These are phyloP conservation scores for Rhododendron henanense DNA, from an alignment of 148 eudicot genomes.

Conservation along the genomic window DNA sequence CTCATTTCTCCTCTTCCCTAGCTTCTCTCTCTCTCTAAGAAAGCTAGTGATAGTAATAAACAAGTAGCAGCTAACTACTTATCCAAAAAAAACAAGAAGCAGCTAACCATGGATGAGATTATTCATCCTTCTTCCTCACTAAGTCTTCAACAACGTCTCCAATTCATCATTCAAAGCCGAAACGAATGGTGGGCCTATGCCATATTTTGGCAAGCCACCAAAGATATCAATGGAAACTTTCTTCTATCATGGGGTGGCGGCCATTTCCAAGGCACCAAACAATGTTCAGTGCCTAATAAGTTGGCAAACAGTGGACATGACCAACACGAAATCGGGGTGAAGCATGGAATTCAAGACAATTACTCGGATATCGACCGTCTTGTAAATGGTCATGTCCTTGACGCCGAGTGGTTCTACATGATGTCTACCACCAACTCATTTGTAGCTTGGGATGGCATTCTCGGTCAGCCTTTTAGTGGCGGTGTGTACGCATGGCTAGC, in stretches of 20 bases:
- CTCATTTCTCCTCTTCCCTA: background rate
- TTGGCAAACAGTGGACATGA: background rate
- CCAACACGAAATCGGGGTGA: background rate
- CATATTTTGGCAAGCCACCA: slow-evolving; percentile 29
- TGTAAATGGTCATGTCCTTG: slow-evolving; percentile 2
- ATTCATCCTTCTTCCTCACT: background rate
- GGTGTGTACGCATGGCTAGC: slow-evolving; percentile 21
- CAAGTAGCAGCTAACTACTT: background rate
- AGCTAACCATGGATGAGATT: slow-evolving; percentile 9
- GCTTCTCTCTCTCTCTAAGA: background rate
- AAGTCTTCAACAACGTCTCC: slow-evolving; percentile 17
- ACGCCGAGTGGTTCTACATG: slow-evolving; percentile 23
- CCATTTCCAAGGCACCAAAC: slow-evolving; percentile 19
- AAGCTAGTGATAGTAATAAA: background rate
- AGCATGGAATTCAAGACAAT: background rate
- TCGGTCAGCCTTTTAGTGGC: slow-evolving; percentile 7
- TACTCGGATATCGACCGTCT: background rate
- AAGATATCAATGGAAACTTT: slow-evolving; percentile 4
- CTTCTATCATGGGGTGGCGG: slow-evolving; percentile 29
- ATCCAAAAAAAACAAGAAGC: background rate
- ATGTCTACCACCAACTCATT: slow-evolving; percentile 13
- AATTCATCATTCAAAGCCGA: slow-evolving; percentile 19
- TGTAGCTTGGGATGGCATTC: slow-evolving; percentile 8
- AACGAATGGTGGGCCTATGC: slow-evolving; percentile 25
- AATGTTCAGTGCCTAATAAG: background rate